Evolutionary conservation across 225 moss, liverwort and hornwort species (phyloP), one percentile per base, ranked within the genome.

Genomic region (Takakia lepidozioides): DNA sequence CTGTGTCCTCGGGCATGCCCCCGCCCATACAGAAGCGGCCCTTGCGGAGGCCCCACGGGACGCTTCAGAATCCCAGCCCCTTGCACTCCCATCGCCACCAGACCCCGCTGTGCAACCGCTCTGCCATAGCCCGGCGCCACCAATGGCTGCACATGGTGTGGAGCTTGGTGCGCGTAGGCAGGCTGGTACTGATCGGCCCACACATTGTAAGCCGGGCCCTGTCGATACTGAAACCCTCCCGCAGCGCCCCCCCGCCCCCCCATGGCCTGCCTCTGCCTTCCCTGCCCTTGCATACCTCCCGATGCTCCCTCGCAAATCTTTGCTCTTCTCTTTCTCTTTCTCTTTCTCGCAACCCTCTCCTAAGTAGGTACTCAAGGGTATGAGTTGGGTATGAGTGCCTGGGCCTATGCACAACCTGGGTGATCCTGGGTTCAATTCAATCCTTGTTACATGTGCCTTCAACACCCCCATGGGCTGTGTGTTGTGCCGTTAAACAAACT

Each of bases 61-160:
- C 79, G 65, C 75, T 87, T 87, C 66, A 73, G 49, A 57, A 87
- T 71, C 53, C 86, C 86, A 3, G 76, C 79, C 36, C 79, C 86
- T 50, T 83, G 86, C 57, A 87, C 86, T 7, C 82, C 86, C 17
- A 87, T 29, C 0, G 86, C 70, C 55, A 71, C 19, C 56, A 74
- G 52, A 28, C 67, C 74, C 24, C 68, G 19, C 24, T 55, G 42
- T 68, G 1, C 59, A 46, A 14, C 45, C 1, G 25, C 22, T n/a
- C 65, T 26, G 23, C 48, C 54, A 29, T 65, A 75, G 4, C 46
- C 35, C 2, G 69, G 65, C 10, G 44, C 50, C 32, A 32, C 32
- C 19, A 32, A 66, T 2, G 51, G 36, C 42, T 39, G 65, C 58
- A 49, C 10, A 14, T 45, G 56, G 29, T 29, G 29, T 22, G 43